Evolutionary conservation across 768 basidiomycete species (phyloP), one percentile per base, ranked within the genome.

Genomic region (Lyophyllum shimeji): DNA sequence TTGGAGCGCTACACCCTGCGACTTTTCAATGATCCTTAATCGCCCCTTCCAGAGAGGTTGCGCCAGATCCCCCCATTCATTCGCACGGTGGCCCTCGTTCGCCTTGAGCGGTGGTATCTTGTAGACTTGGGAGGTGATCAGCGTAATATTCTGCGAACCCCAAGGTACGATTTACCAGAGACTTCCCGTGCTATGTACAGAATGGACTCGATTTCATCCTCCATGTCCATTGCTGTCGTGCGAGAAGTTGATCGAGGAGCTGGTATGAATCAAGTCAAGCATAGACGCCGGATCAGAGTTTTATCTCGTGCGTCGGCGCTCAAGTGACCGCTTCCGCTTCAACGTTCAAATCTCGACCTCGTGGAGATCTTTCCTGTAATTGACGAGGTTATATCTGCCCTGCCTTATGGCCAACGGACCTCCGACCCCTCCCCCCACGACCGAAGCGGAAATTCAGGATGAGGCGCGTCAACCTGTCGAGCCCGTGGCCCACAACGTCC

Each of bases 1-100:
- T 53, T 87, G 77, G 53, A 98, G 71, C 20, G 79, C 75, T 50
- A 85, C 91, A 7, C 82, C 80, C 23, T 79, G 74, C 1, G 85
- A 86, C 61, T 83, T 86, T 71, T 97, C 93, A 23, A 93, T 74
- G 56, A 97, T 87, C 57, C 93, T 83, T 60, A 98, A 74, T 42
- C 95, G 81, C 17, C 95, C 95, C 68, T 95, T 95, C 95, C 95
- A 98, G 21, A 98, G 71, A 3, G 93, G 92, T 53, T 80, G 66
- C 17, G 81, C 81, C 40, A 95, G 82, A 70, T 94, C 89, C 15
- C 94, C 92, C 95, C 95, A 98, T 61, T 94, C 91, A 52, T 86
- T 87, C 11, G 95, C 95, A 51, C 92, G 87, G 73, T 96, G 89
- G 8, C 95, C 95, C 66, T 94, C 90, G 64, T 93, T 90, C 37